Conservation (phyloP, 306 rosid species). For the Prunus dulcis region DNA sequence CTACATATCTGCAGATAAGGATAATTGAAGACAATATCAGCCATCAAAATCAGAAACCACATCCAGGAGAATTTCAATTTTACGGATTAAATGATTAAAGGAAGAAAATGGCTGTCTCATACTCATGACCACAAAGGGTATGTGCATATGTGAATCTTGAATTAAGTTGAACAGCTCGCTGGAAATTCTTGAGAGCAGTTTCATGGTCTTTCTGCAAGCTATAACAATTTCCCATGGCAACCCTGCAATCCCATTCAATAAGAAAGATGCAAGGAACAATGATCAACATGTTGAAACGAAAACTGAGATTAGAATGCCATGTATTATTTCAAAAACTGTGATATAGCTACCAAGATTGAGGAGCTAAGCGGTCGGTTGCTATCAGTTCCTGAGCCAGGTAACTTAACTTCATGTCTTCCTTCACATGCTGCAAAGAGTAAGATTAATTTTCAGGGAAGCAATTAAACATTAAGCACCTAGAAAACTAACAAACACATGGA, state of each 20-base stretch:
- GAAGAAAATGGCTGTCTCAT: constrained; percentile 29
- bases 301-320: not conserved
- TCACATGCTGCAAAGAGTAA: constrained; percentile 75
- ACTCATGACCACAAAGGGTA: constrained; percentile 99
- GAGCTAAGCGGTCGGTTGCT: constrained; percentile 91
- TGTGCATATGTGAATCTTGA: constrained; percentile 97
- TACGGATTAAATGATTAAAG: not conserved
- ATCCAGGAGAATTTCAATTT: not conserved
- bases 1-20: constrained; percentile 59
- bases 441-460: constrained; percentile 28
- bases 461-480: constrained; percentile 1
- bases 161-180: constrained; percentile 90
- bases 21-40: constrained; percentile 22
- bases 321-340: not conserved
- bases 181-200: constrained; percentile 79
- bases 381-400: constrained; percentile 89
- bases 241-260: constrained; percentile 36
- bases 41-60: not conserved
- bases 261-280: constrained; percentile 1
- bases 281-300: not conserved
- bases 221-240: constrained; percentile 70
- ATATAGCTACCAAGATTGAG: constrained; percentile 87
- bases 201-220: constrained; percentile 65
- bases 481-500: not conserved
- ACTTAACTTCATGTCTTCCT: constrained; percentile 98